Base-by-base conservation (phyloP, 306 rosid species). In the Albizia julibrissin region DNA sequence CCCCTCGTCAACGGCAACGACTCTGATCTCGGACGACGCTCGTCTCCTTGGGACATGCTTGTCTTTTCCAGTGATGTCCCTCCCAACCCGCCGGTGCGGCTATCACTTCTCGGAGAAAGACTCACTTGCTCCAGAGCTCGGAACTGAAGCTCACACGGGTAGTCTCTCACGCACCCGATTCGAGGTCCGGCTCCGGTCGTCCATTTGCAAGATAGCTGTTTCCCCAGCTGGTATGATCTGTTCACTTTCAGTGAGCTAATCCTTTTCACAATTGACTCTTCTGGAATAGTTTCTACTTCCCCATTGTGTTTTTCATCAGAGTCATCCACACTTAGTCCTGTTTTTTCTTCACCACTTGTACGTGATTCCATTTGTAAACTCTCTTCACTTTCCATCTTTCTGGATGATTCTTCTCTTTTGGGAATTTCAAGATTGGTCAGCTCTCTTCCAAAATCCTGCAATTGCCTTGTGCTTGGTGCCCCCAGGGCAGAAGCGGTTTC, bases 161-260 rank as follows among this genome's bases (percentile, higher is more conserved):
- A 94, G 87, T 94, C 97, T 81, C 97, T 84, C 4, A 96, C 95
- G 19, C 99, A 96, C 6, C 99, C 92, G 16, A 96, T 96, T 70
- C 99, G 92, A 0, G 99, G 99, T 29, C 99, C 99, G 1, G 97
- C 99, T 64, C 99, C 99, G 0, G 99, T 94, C 49, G 99, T 96
- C 99, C 99, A 96, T 84, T 90, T 96, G 90, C 91, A 94, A 2
- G 99, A 96, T 76, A 96, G 79, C 72, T 96, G 98, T 74, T 91
- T 94, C 77, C 98, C 99, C 18, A 96, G 67, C 77, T 96, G 99
- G 71, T 87, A 96, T 56, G 99, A 93, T 75, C 87, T 87, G 87
- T 82, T 85, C 84, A 80, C 97, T 80, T 90, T 96, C 56, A 80
- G 97, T 8, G 99, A 96, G 84, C 87, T 90, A 12, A 96, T 92